Percentiles rank a stretch among this genome's conserved stretches.
Conservation (phyloP, 768 basidiomycete species). For the Rhizopogon vulgaris region DNA sequence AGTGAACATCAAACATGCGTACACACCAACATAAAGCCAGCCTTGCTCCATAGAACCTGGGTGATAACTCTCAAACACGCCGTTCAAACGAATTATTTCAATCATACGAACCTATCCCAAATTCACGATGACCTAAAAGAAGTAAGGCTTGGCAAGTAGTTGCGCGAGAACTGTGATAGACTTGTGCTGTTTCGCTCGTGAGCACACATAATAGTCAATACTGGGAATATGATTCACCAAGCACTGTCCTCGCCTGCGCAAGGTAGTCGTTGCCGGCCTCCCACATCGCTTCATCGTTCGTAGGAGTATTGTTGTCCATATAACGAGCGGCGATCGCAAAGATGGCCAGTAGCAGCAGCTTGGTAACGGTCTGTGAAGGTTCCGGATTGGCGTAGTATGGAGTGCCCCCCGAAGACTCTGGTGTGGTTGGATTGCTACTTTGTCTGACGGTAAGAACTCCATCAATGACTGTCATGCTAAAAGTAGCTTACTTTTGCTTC, state of each 20-base stretch:
- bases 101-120: constrained; percentile 60
- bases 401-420: constrained; percentile 7
- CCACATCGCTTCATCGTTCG: constrained; percentile 55
- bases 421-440: constrained; percentile 32
- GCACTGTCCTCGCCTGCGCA: constrained; percentile 51
- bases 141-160: constrained; percentile 79
- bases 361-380: constrained; percentile 57
- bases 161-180: constrained; percentile 61
- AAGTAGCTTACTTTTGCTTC: constrained; percentile 20
- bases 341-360: constrained; percentile 70
- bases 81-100: neutral
- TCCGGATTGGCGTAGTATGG: constrained; percentile 27
- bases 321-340: constrained; percentile 80
- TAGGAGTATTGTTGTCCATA: constrained; percentile 40
- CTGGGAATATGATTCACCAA: constrained; percentile 38
- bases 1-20: neutral
- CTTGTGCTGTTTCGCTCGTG: constrained; percentile 37
- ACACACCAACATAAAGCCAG: constrained; percentile 73
- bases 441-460: constrained; percentile 17
- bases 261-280: constrained; percentile 64
- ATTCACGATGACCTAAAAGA: constrained; percentile 76
- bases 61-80: constrained; percentile 8
- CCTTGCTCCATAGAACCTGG: constrained; percentile 70
- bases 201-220: neutral
- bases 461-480: neutral